Evolutionary conservation across 371 early-diverging fungal species (phyloP).

Genomic region (Choanephora cucurbitarum): DNA sequence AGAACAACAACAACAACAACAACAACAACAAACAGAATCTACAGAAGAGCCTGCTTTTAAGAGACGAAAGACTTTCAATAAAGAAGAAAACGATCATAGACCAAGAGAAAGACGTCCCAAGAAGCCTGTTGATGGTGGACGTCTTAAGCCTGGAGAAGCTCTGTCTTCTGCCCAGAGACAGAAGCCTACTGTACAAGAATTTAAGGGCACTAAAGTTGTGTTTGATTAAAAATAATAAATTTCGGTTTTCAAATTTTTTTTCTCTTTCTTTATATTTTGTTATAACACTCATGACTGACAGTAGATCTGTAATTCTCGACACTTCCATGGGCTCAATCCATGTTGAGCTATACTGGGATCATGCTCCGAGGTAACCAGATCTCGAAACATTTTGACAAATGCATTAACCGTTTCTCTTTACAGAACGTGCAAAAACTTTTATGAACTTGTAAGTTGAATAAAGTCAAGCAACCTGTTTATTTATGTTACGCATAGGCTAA

Average conservation of each 20-base stretch:
- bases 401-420: background rate
- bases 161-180: conserved; percentile 54
- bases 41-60: background rate
- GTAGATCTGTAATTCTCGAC: conserved; percentile 54
- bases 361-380: conserved; percentile 59
- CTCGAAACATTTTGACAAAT: background rate
- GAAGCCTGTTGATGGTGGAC: conserved; percentile 25
- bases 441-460: conserved; percentile 57
- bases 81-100: conserved; percentile 4
- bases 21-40: conserved; percentile 6
- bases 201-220: conserved; percentile 65
- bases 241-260: background rate
- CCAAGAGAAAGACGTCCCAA: conserved; percentile 40
- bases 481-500: conserved; percentile 46
- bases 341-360: conserved; percentile 72
- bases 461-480: background rate
- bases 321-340: conserved; percentile 70
- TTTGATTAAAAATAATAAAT: conserved; percentile 38
- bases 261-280: background rate
- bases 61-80: conserved; percentile 27
- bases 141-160: conserved; percentile 53
- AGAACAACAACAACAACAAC: too few species aligned
- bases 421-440: conserved; percentile 78
- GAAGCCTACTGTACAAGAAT: conserved; percentile 58
- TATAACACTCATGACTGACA: conserved; percentile 22